phyloP scores from a whole-genome alignment of 2,329 filamentous ascomycete genomes.

The Phialophora verrucosa region DNA sequence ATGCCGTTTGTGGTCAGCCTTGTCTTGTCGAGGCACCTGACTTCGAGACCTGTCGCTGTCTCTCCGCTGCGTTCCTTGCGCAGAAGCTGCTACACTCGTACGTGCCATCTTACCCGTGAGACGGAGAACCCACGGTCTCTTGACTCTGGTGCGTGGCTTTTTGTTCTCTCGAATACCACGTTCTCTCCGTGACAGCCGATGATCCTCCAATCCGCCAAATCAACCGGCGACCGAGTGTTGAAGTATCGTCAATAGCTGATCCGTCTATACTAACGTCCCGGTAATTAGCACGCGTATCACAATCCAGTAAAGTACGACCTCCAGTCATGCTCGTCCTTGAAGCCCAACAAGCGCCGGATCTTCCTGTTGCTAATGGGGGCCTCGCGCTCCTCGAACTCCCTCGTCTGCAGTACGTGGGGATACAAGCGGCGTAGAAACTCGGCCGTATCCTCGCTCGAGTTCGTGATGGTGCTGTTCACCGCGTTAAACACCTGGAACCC shows the following conservation, averaged over 20 bases:
- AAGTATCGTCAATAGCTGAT: neutral
- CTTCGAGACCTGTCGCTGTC: too few relatives aligned
- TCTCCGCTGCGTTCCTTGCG: too few relatives aligned
- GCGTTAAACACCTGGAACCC: conserved; percentile 70
- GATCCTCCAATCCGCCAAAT: too few relatives aligned
- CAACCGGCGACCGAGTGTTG: too few relatives aligned
- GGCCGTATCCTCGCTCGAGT: conserved; percentile 53
- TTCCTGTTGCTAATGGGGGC: conserved; percentile 66
- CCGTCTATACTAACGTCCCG: neutral
- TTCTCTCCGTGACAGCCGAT: too few relatives aligned
- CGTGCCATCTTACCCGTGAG: too few relatives aligned
- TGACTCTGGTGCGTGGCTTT: too few relatives aligned
- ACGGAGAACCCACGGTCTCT: too few relatives aligned
- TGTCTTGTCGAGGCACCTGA: too few relatives aligned
- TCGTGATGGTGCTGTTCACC: conserved; percentile 66
- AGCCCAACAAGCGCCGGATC: conserved; percentile 63
- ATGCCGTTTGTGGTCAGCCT: too few relatives aligned
- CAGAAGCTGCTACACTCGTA: too few relatives aligned
- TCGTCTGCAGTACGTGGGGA: conserved; percentile 58
- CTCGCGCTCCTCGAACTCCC: conserved; percentile 63
- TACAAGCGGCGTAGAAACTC: conserved; percentile 58
- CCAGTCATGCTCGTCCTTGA: conserved; percentile 65
- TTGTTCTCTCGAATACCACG: too few relatives aligned
- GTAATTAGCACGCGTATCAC: neutral
- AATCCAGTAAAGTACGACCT: conserved; percentile 47